phyloP scores from a whole-genome alignment of 78 protist species.

The Polysphondylium violaceum region DNA sequence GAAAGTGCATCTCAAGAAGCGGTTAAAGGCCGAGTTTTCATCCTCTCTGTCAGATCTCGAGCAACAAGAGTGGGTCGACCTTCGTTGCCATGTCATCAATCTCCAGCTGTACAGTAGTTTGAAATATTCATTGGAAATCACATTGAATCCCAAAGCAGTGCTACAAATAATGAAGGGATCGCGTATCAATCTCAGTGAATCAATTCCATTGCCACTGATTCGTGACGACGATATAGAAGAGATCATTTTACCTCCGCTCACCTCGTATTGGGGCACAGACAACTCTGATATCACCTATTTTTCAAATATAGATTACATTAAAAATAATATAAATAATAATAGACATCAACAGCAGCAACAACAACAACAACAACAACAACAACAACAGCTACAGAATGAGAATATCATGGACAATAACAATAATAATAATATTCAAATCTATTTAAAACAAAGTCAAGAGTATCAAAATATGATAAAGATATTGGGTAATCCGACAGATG shows the following conservation, averaged over 20 bases:
- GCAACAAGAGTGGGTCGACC: constrained; percentile 59
- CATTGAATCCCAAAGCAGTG: constrained; percentile 53
- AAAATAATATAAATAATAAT: neutral
- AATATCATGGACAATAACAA: neutral
- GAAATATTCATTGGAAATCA: constrained; percentile 27
- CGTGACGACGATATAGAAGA: constrained; percentile 22
- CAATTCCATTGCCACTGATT: constrained; percentile 36
- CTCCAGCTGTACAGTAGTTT: constrained; percentile 41
- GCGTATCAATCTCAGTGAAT: constrained; percentile 17
- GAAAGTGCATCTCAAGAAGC: constrained; percentile 25
- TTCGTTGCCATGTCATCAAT: constrained; percentile 55
- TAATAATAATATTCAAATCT: constrained; percentile 48
- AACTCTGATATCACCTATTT: constrained; percentile 52
- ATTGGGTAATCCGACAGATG: constrained; percentile 39
- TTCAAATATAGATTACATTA: constrained; percentile 22
- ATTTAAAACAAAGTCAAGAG: constrained; percentile 50
- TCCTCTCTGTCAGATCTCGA: constrained; percentile 48
- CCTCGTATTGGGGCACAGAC: constrained; percentile 58
- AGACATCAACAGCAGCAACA: constrained; percentile 18
- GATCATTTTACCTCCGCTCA: constrained; percentile 65
- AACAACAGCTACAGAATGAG: neutral
- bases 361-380: neutral
- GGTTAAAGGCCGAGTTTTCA: constrained; percentile 21
- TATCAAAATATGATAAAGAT: constrained; percentile 38
- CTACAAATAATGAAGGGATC: constrained; percentile 69